Base-by-base conservation (phyloP, 306 rosid genomes). In the Corylus heterophylla region DNA sequence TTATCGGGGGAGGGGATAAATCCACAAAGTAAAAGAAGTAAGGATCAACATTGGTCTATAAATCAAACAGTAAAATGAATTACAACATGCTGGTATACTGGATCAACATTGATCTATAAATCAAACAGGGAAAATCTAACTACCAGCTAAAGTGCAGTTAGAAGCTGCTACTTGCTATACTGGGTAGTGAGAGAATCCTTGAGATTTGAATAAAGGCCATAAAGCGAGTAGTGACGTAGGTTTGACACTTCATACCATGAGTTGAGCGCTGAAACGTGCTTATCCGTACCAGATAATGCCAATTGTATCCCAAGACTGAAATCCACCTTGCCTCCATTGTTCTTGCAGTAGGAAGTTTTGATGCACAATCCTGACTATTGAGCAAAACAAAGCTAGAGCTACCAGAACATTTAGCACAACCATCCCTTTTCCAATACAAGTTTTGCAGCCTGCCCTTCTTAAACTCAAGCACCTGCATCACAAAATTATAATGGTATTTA, bases 161-260 rank as follows among this genome's bases (percentile, higher is more conserved):
- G 79, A 93, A 88, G 56, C 90, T 74, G 73, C 35, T 31, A 31
- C 2, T 89, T 90, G 92, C 80, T 80, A 73, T 86, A 91, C 85
- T 93, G 98, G 81, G 92, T 80, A 56, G 93, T 83, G 73, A 93
- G 97, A 58, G 98, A 93, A 82, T 83, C 89, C 87, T 82, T 94
- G 76, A 94, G 87, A 86, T 94, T 91, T 7, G 97, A 92, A 83
- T 92, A 94, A 45, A 92, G 92, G 68, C 85, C 77, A 35, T 76
- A 89, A 71, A 94, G 97, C 11, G 97, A 94, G 79, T 92, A 92
- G 74, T 94, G 98, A 48, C 97, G 89, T 80, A 94, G 97, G 56
- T 88, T 94, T 78, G 86, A 82, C 67, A 92, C 97, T 86, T 94
- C 98, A 75, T 94, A 94, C 98, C 98, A 94, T 22, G 98, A 94